These are phyloP conservation scores for Dillenia turbinata DNA, from an alignment of 164 flowering plant species.

Conservation along the genomic window DNA sequence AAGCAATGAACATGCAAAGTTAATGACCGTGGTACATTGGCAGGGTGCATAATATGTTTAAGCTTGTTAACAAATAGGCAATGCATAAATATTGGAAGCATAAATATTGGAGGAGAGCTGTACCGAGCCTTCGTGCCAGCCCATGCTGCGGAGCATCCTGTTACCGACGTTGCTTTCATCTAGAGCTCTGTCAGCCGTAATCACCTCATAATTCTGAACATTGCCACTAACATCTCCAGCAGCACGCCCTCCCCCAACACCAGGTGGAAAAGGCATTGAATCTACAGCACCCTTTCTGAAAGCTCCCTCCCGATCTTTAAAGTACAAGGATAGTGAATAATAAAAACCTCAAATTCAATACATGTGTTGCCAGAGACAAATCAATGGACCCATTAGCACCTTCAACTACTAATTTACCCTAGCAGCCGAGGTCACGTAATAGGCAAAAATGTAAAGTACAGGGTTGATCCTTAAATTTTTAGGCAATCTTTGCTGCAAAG, in stretches of 20 bases:
- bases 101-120: constrained; percentile 2
- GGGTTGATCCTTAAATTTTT: not conserved
- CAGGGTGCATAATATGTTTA: too few relatives aligned
- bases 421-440: constrained; percentile 8
- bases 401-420: constrained; percentile 8
- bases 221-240: constrained; percentile 35
- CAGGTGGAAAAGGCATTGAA: constrained; percentile 95
- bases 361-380: constrained; percentile 15
- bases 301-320: constrained; percentile 72
- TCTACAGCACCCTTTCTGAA: constrained; percentile 51
- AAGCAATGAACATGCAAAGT: too few relatives aligned
- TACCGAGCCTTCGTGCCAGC: constrained; percentile 99
- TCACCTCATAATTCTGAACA: constrained; percentile 72
- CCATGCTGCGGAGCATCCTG: constrained; percentile 97
- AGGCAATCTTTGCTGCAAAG: not conserved
- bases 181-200: constrained; percentile 83
- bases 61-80: too few relatives aligned
- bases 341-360: constrained; percentile 49
- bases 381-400: constrained; percentile 28
- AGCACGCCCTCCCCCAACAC: constrained; percentile 84
- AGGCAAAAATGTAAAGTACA: not conserved
- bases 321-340: constrained; percentile 29
- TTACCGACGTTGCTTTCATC: constrained; percentile 96
- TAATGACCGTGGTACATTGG: too few relatives aligned
- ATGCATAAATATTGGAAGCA: too few relatives aligned